Conservation (phyloP, 768 basidiomycete genomes). For the Russula foetens region DNA sequence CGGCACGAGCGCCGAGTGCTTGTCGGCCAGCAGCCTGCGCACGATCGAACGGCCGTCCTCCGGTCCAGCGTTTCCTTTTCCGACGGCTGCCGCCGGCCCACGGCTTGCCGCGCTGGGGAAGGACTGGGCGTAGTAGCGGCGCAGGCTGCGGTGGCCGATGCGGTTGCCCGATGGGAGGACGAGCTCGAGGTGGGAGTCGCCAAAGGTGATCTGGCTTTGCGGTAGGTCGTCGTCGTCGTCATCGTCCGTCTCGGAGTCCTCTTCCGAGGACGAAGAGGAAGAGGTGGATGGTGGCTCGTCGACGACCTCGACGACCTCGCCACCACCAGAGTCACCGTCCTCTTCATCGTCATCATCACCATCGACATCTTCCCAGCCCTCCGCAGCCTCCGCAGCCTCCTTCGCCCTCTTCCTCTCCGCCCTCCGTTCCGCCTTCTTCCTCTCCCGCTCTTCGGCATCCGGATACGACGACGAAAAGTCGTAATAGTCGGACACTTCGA, state of each 20-base stretch:
- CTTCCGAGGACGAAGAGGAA: no score
- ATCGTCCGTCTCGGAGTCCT: constrained; percentile 16
- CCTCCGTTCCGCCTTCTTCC: constrained; percentile 15
- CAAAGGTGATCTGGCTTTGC: constrained; percentile 57
- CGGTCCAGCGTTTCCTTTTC: constrained; percentile 22
- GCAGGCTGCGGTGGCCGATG: constrained; percentile 86
- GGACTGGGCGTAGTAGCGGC: constrained; percentile 79
- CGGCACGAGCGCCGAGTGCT: constrained; percentile 79
- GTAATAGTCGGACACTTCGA: constrained; percentile 90
- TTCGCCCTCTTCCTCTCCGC: constrained; percentile 10
- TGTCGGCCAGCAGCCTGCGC: constrained; percentile 69
- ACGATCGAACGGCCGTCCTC: constrained; percentile 72
- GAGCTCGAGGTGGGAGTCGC: constrained; percentile 78
- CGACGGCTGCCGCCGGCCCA: constrained; percentile 32
- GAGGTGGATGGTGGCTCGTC: constrained; percentile 22
- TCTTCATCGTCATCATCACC: no score
- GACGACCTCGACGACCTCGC: constrained; percentile 28
- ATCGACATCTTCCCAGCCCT: constrained; percentile 28
- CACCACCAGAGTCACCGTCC: constrained; percentile 24
- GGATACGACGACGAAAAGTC: constrained; percentile 84
- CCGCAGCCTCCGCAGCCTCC: constrained; percentile 23
- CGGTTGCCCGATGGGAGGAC: constrained; percentile 89
- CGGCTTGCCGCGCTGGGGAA: constrained; percentile 44
- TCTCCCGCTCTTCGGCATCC: constrained; percentile 28
- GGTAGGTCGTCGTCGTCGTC: constrained; percentile 39